phyloP scores from a whole-genome alignment of 2,329 filamentous ascomycete species.

The Calonectria pseudoreteaudii region DNA sequence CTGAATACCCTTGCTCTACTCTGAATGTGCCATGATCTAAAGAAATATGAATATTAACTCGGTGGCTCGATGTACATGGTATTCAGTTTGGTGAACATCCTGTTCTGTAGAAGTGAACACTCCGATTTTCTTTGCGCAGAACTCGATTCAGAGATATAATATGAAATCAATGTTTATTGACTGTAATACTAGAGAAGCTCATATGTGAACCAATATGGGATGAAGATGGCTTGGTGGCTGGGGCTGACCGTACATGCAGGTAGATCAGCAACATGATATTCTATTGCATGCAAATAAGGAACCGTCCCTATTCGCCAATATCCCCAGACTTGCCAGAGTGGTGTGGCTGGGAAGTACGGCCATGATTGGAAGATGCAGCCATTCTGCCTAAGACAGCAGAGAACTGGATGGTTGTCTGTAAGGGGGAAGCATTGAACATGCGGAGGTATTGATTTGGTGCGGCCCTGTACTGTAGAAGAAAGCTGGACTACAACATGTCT shows the following conservation, averaged over 20 bases:
- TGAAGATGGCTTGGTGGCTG: not conserved
- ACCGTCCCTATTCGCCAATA: not conserved
- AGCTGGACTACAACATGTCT: rapidly evolving
- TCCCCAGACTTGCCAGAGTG: not conserved
- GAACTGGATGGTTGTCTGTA: not conserved
- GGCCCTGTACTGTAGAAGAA: not conserved
- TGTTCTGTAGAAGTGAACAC: too few species aligned
- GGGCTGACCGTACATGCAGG: not conserved
- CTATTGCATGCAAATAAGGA: not conserved
- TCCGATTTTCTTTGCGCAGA: not conserved
- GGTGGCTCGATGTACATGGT: not conserved
- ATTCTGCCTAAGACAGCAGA: not conserved
- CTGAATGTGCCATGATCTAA: not conserved
- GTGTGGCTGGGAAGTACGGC: not conserved
- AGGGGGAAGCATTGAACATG: not conserved
- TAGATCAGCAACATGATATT: not conserved
- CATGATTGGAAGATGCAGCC: not conserved
- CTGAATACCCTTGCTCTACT: not conserved
- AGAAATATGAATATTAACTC: not conserved
- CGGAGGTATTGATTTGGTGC: not conserved
- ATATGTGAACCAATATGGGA: not conserved
- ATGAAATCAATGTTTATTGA: rapidly evolving
- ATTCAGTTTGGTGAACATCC: not conserved
- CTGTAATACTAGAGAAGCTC: not conserved
- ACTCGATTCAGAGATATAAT: not conserved